Conservation (phyloP, 345 rosid genomes). For the Odontarrhena argentea region DNA sequence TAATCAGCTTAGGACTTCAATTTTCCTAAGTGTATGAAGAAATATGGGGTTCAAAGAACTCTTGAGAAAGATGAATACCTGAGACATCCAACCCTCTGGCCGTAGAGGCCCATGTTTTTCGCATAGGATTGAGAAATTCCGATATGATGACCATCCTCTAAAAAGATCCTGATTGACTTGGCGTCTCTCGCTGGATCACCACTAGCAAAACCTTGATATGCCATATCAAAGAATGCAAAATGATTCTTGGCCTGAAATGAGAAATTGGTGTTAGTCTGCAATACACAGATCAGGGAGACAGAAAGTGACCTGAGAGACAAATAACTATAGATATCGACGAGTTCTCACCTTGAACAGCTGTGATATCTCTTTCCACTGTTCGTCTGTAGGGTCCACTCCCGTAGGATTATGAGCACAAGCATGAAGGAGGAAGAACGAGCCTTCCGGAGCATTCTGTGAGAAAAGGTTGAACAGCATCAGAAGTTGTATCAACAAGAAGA, state of each 20-base stretch:
- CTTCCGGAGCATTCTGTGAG: slow-evolving; percentile 80
- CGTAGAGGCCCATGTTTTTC: slow-evolving; percentile 97
- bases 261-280: slow-evolving; percentile 19
- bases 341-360: slow-evolving; percentile 68
- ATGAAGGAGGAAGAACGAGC: slow-evolving; percentile 92
- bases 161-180: slow-evolving; percentile 89
- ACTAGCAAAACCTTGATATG: slow-evolving; percentile 97
- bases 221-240: slow-evolving; percentile 96
- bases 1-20: too few species aligned
- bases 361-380: slow-evolving; percentile 94
- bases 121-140: slow-evolving; percentile 98
- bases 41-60: background rate
- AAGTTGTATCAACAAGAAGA: background rate
- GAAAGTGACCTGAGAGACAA: background rate
- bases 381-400: slow-evolving; percentile 94
- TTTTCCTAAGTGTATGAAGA: background rate
- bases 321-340: background rate
- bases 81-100: slow-evolving; percentile 97
- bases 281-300: background rate
- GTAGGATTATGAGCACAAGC: slow-evolving; percentile 96
- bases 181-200: slow-evolving; percentile 97
- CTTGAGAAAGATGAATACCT: slow-evolving; percentile 52
- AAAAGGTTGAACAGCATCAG: slow-evolving; percentile 13
- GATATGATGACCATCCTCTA: slow-evolving; percentile 83
- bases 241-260: slow-evolving; percentile 70